phyloP scores from a whole-genome alignment of 73 alveolate species.

The Paramecium caudatum region DNA sequence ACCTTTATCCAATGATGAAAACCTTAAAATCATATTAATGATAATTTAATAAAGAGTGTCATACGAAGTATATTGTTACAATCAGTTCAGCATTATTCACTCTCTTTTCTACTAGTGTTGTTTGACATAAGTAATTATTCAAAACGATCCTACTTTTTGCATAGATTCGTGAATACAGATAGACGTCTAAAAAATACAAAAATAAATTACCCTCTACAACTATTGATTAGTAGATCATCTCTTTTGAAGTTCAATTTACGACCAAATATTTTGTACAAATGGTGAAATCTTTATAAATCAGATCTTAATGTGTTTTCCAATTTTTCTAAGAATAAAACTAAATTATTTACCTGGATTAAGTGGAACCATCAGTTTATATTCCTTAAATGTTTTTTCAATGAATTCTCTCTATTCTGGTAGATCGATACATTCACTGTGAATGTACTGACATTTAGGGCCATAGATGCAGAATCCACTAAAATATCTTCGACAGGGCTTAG shows the following conservation, averaged over 20 bases:
- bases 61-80: too few species aligned
- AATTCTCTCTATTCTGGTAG: slow-evolving; percentile 27
- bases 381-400: neutral
- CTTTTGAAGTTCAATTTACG: slow-evolving; percentile 55
- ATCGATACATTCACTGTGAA: slow-evolving; percentile 37
- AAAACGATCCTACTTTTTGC: slow-evolving; percentile 26
- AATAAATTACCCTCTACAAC: slow-evolving; percentile 38
- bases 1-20: neutral
- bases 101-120: slow-evolving; percentile 50
- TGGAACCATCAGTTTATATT: neutral
- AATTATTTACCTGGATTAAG: slow-evolving; percentile 1
- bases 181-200: neutral
- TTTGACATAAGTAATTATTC: slow-evolving; percentile 48
- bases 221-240: slow-evolving; percentile 36
- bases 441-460: slow-evolving; percentile 40
- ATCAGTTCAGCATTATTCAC: slow-evolving; percentile 22
- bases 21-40: neutral
- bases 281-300: slow-evolving; percentile 46
- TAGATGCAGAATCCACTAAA: slow-evolving; percentile 15
- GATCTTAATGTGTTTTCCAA: neutral
- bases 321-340: neutral
- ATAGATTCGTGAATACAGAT: neutral
- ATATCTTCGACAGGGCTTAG: slow-evolving; percentile 17
- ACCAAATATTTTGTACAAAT: slow-evolving; percentile 60
- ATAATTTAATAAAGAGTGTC: too few species aligned